Percentiles rank a stretch among this genome's conserved stretches.
These are phyloP conservation scores for Limnomonas spitsbergensis DNA, from an alignment of 139 green algal genomes.

Conservation along the genomic window DNA sequence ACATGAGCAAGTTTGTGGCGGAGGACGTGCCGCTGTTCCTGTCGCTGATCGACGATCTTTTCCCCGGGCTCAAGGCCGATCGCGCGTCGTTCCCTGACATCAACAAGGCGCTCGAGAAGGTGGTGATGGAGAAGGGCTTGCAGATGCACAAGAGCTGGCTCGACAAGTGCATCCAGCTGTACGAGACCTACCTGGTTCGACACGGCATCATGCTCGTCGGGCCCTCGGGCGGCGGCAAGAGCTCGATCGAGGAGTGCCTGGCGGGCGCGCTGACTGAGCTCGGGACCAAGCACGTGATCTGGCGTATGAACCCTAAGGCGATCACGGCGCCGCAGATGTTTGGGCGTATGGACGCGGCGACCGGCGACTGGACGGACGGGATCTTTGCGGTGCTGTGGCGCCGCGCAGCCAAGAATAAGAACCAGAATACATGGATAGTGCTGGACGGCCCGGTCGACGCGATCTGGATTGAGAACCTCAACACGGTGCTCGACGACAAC, in stretches of 20 bases:
- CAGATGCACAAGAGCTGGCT: slow-evolving; percentile 83
- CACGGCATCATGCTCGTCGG: slow-evolving; percentile 93
- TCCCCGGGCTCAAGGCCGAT: slow-evolving; percentile 74
- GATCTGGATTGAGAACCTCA: slow-evolving; percentile 98
- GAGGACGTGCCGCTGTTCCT: slow-evolving; percentile 95
- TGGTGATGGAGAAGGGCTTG: slow-evolving; percentile 54
- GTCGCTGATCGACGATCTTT: slow-evolving; percentile 92
- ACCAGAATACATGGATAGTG: slow-evolving; percentile 93
- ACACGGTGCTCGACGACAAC: slow-evolving; percentile 97
- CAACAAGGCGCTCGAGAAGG: slow-evolving; percentile 33
- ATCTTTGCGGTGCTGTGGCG: slow-evolving; percentile 93
- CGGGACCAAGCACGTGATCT: slow-evolving; percentile 85
- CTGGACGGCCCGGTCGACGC: slow-evolving; percentile 94
- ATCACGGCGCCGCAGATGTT: slow-evolving; percentile 88
- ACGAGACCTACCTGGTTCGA: slow-evolving; percentile 91
- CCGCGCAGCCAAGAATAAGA: slow-evolving; percentile 82
- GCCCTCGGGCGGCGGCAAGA: slow-evolving; percentile 83
- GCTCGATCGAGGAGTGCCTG: slow-evolving; percentile 80
- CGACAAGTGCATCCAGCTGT: slow-evolving; percentile 95
- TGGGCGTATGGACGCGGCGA: slow-evolving; percentile 74
- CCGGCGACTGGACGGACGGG: slow-evolving; percentile 94
- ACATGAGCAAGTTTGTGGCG: slow-evolving; percentile 96
- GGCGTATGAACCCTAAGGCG: slow-evolving; percentile 88
- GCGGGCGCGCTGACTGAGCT: slow-evolving; percentile 81
- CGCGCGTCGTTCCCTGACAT: slow-evolving; percentile 74